phyloP scores from a whole-genome alignment of 345 rosid genomes.

The Xanthoceras sorbifolium region DNA sequence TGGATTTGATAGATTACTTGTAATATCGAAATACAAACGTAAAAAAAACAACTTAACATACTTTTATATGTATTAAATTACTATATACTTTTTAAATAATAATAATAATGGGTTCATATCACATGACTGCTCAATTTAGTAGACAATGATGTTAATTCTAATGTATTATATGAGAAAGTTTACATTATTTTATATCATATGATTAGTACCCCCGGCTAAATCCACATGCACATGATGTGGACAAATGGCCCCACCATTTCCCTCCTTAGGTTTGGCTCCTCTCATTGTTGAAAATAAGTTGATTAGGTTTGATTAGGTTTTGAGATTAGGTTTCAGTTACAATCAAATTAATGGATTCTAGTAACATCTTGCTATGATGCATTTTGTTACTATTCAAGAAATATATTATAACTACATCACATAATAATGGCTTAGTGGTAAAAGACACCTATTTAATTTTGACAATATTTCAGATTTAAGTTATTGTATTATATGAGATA shows the following conservation, averaged over 20 bases:
- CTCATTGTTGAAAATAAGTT: neutral
- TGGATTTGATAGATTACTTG: neutral
- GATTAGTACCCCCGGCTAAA: neutral
- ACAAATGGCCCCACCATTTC: neutral
- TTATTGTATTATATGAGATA: no score
- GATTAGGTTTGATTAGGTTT: slow-evolving; percentile 3
- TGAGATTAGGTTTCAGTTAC: neutral
- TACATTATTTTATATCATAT: slow-evolving; percentile 14
- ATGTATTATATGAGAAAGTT: neutral
- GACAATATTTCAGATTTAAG: no score
- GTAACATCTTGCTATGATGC: neutral
- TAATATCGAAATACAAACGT: neutral
- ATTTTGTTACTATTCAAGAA: no score
- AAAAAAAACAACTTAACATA: neutral
- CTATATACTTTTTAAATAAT: neutral
- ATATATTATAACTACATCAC: no score
- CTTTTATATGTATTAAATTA: neutral
- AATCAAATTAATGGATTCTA: neutral
- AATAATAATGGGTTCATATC: neutral
- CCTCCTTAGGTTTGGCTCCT: neutral
- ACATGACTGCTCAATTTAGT: neutral
- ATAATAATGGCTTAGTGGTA: no score
- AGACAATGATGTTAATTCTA: neutral
- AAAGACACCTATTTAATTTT: no score
- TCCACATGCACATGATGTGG: neutral